Evolutionary conservation across 2,329 filamentous ascomycete genomes (phyloP).

Genomic region (Pyrenophora tritici-repentis): DNA sequence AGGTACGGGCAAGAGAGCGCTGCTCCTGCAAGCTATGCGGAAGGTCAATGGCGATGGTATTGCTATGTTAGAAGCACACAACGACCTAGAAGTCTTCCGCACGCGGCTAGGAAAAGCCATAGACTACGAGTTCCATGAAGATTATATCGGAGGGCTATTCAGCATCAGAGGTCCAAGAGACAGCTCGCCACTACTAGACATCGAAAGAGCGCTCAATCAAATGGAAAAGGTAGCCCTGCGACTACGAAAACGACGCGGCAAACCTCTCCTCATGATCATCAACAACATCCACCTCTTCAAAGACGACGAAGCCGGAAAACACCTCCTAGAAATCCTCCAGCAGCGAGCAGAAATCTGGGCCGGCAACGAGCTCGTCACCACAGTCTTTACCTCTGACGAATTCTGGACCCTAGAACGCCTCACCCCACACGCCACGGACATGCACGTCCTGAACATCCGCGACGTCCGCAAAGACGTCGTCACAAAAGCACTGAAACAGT

Average conservation of each 20-base stretch:
- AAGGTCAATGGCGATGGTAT: slow-evolving; percentile 86
- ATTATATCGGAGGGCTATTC: slow-evolving; percentile 95
- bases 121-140: slow-evolving; percentile 96
- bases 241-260: slow-evolving; percentile 64
- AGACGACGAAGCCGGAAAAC: slow-evolving; percentile 86
- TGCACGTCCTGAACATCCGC: slow-evolving; percentile 84
- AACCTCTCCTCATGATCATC: slow-evolving; percentile 84
- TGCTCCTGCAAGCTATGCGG: slow-evolving; percentile 92
- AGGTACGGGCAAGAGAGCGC: slow-evolving; percentile 92
- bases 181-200: slow-evolving; percentile 87
- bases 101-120: slow-evolving; percentile 89
- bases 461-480: slow-evolving; percentile 81
- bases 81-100: slow-evolving; percentile 91
- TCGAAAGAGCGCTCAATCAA: slow-evolving; percentile 95
- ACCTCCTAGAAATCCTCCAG: slow-evolving; percentile 89
- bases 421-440: slow-evolving; percentile 87
- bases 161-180: slow-evolving; percentile 91
- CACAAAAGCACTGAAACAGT: slow-evolving; percentile 73
- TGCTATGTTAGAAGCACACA: slow-evolving; percentile 94
- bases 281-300: slow-evolving; percentile 91
- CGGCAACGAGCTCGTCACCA: slow-evolving; percentile 83
- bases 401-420: slow-evolving; percentile 97
- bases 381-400: slow-evolving; percentile 94
- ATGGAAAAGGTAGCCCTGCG: slow-evolving; percentile 89
- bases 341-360: slow-evolving; percentile 97